Evolutionary conservation across 805 yeast genomes (phyloP), one percentile per base, ranked within the genome.

Genomic region (Candida koratica): DNA sequence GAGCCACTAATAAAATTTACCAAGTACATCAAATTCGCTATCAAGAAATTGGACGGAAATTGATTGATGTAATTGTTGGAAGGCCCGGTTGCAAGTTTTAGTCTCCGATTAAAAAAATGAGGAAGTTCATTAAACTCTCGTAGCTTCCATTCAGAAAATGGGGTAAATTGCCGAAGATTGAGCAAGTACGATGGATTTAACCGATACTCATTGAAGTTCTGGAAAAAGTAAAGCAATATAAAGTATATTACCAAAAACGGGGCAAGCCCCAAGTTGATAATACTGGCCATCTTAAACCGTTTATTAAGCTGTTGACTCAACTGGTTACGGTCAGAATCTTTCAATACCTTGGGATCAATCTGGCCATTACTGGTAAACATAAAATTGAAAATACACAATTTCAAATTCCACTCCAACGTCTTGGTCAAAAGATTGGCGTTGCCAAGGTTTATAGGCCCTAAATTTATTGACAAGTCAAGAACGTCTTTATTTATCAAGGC

Each of bases 361-460:
- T 86, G 95, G 0, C 97, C 97, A 24, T 79, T 74, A 19, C 76
- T 76, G 51, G 84, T 85, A 62, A 93, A 93, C 0, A 84, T 80
- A 56, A 77, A 89, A 40, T 93, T 95, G 53, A 85, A 74, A 10
- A 93, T 75, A 53, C 97, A 90, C 15, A 93, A 64, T 48, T 85
- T 85, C 38, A 93, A 67, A 55, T 90, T 90, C 97, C 97, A 93
- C 51, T 93, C 98, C 45, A 93, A 61, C 2, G 96, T 87, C 46
- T 83, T 81, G 0, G 98, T 90, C 19, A 93, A 62, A 29, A 74
- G 68, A 14, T 60, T 49, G 17, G 58, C 50, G 37, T 44, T 51
- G 24, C 57, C 39, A 38, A 34, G 47, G 4, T 37, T 37, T 2
- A 42, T 9, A 11, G 36, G 32, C 3, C 49, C 47, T 5, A 47